phyloP scores from a whole-genome alignment of 2,329 filamentous ascomycete genomes.

The Trichoderma atroviride region DNA sequence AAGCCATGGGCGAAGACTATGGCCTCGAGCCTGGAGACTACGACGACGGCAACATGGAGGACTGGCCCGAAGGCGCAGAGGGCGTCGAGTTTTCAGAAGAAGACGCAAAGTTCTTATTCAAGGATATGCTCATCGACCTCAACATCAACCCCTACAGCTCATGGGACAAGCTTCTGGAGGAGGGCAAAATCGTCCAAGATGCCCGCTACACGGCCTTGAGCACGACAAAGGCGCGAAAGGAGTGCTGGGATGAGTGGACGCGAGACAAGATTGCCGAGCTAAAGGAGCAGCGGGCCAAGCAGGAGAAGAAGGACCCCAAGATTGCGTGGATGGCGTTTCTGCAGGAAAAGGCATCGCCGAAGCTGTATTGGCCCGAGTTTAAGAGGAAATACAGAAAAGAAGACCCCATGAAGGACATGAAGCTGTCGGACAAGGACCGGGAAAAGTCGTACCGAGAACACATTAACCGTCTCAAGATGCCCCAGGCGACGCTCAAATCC shows the following conservation, averaged over 20 bases:
- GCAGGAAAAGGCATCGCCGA: constrained; percentile 79
- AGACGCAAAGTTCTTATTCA: constrained; percentile 78
- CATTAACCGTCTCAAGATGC: constrained; percentile 66
- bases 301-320: constrained; percentile 80
- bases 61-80: constrained; percentile 72
- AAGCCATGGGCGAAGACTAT: constrained; percentile 85
- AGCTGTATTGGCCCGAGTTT: constrained; percentile 97
- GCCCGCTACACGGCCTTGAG: constrained; percentile 80
- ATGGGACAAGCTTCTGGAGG: constrained; percentile 88
- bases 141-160: constrained; percentile 83
- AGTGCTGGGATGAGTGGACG: constrained; percentile 84
- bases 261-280: constrained; percentile 72
- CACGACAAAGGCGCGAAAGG: constrained; percentile 79
- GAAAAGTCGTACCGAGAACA: constrained; percentile 81
- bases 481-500: constrained; percentile 66
- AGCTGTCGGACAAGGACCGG: constrained; percentile 72
- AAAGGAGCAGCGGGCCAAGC: constrained; percentile 70
- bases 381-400: constrained; percentile 87
- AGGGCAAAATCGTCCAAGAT: constrained; percentile 81
- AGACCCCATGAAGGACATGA: constrained; percentile 73
- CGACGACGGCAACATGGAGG: constrained; percentile 62
- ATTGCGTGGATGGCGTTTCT: constrained; percentile 83
- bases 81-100: constrained; percentile 71
- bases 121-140: constrained; percentile 81
- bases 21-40: constrained; percentile 77